Conservation (phyloP, 2,329 filamentous ascomycete genomes). For the Trichoderma harzianum region DNA sequence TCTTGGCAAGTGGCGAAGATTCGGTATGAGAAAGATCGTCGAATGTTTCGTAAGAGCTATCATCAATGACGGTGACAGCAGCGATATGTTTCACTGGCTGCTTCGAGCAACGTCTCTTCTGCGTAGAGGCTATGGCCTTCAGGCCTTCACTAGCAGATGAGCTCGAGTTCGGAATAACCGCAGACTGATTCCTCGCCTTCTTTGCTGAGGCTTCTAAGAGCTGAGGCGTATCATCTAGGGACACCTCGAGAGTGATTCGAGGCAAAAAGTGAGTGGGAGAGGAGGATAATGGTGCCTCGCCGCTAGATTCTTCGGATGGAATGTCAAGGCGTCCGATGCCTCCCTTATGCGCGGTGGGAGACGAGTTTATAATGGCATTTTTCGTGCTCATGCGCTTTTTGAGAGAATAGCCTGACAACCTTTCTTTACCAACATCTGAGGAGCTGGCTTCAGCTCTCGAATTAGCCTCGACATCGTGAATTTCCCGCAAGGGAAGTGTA, state of each 20-base stretch:
- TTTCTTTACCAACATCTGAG: neutral
- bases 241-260: neutral
- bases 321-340: neutral
- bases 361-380: neutral
- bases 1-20: neutral
- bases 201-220: neutral
- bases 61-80: neutral
- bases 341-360: neutral
- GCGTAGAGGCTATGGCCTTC: neutral
- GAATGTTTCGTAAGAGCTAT: constrained; percentile 13
- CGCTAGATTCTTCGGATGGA: neutral
- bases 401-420: neutral
- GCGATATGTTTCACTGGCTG: neutral
- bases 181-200: constrained; percentile 1
- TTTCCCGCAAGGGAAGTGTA: neutral
- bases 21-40: neutral
- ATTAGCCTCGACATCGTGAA: neutral
- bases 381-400: neutral
- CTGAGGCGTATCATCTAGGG: constrained; percentile 1
- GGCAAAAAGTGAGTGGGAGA: constrained; percentile 8
- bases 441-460: neutral
- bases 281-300: neutral
- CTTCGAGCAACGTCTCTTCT: neutral
- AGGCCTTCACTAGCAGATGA: neutral
- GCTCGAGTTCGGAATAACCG: neutral